A percentile compares a stretch with the other conserved stretches of the same genome.
These are phyloP conservation scores for Colletotrichum sp. DNA, from an alignment of 2,329 filamentous ascomycete species.

Conservation along the genomic window DNA sequence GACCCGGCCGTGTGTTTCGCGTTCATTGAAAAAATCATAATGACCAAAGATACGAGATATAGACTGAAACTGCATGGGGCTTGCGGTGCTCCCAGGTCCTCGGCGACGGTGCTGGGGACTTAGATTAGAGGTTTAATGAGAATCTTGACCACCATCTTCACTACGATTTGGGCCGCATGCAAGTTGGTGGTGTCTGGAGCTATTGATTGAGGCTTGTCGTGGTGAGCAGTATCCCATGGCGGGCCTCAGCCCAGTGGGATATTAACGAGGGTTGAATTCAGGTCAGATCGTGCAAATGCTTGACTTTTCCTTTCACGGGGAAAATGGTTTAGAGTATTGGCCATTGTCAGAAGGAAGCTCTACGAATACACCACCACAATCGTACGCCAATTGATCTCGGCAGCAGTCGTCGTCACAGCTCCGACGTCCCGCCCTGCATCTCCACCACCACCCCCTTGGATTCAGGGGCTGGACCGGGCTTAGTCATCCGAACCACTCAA, in stretches of 20 bases:
- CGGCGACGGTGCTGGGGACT: background rate
- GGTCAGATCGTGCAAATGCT: accelerated
- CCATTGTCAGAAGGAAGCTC: background rate
- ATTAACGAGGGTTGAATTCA: no score
- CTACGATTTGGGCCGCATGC: background rate
- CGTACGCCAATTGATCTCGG: background rate
- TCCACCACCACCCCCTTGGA: background rate
- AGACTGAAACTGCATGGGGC: slow-evolving; percentile 15
- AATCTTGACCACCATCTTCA: background rate
- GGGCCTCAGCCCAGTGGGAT: no score
- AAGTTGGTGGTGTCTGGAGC: accelerated
- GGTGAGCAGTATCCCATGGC: accelerated
- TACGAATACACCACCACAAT: accelerated
- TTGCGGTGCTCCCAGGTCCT: background rate
- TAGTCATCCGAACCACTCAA: slow-evolving; percentile 14
- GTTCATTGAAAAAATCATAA: slow-evolving; percentile 3
- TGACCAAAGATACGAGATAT: slow-evolving; percentile 21
- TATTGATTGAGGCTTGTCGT: background rate
- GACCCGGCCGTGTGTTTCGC: background rate
- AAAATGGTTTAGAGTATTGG: no score
- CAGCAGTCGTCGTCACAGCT: background rate
- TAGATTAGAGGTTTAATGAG: slow-evolving; percentile 16
- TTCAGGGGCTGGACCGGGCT: slow-evolving; percentile 10
- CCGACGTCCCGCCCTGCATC: background rate
- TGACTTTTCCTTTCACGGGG: no score